Percentiles rank a stretch among this genome's conserved stretches.
These are phyloP conservation scores for Pyrenophora tritici-repentis DNA, from an alignment of 2,329 filamentous ascomycete genomes.

Conservation along the genomic window DNA sequence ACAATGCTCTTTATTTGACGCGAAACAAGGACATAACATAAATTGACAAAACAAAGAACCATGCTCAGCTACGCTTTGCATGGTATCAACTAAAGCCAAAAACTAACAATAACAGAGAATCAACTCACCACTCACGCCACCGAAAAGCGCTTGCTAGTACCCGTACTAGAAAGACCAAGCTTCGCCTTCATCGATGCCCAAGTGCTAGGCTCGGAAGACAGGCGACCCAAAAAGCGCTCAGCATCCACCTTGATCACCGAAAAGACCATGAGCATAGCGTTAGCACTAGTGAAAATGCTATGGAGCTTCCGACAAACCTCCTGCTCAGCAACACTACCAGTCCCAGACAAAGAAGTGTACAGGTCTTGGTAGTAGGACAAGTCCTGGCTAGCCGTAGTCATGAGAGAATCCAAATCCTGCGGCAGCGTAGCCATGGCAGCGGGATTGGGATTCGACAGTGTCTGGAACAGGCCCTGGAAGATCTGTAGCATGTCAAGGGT, in stretches of 20 bases:
- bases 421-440: conserved; percentile 3
- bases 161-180: background rate
- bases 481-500: conserved; percentile 7
- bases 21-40: too few species aligned
- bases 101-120: background rate
- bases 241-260: conserved; percentile 11
- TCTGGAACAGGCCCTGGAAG: conserved; percentile 16
- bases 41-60: too few species aligned
- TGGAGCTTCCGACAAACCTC: conserved; percentile 11
- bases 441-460: conserved; percentile 2
- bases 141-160: background rate
- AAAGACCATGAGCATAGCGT: conserved; percentile 10
- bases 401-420: conserved; percentile 4
- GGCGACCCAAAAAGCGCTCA: conserved; percentile 7
- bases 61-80: too few species aligned
- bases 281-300: conserved; percentile 12
- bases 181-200: conserved; percentile 12
- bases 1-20: too few species aligned
- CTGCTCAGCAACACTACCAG: conserved; percentile 10
- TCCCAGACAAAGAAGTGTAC: conserved; percentile 2
- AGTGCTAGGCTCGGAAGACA: conserved; percentile 7
- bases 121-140: background rate
- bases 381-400: conserved; percentile 10
- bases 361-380: conserved; percentile 13
- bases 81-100: background rate